A percentile compares a stretch with the other conserved stretches of the same genome.
These are phyloP conservation scores for Gossypium arboreum DNA, from an alignment of 345 rosid genomes.

Conservation along the genomic window DNA sequence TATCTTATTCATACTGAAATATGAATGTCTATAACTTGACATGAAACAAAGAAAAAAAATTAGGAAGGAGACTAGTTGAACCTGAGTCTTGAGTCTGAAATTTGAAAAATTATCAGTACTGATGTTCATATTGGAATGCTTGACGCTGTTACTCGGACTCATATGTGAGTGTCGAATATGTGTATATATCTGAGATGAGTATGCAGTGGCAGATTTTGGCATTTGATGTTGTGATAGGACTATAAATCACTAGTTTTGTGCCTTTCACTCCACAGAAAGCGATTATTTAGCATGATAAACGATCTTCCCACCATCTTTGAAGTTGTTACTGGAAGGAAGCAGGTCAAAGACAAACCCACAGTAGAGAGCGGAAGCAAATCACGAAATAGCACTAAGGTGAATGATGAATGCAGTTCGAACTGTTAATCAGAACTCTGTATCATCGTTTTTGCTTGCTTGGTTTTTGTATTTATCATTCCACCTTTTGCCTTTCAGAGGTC, in stretches of 20 bases:
- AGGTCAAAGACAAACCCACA: constrained; percentile 52
- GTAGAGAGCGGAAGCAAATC: constrained; percentile 70
- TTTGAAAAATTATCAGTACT: not conserved
- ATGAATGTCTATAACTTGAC: not conserved
- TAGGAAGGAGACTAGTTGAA: not conserved
- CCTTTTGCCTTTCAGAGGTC: constrained; percentile 47
- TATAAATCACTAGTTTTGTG: constrained; percentile 2
- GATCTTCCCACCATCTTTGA: constrained; percentile 72
- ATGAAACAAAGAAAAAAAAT: not conserved
- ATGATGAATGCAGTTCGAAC: not conserved
- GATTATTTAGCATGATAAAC: constrained; percentile 64
- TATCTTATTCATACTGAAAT: not conserved
- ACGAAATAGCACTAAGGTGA: constrained; percentile 66
- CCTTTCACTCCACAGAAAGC: constrained; percentile 45
- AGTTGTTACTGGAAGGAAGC: constrained; percentile 57
- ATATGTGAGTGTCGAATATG: not conserved
- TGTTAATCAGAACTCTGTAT: not conserved
- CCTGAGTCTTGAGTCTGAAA: not conserved
- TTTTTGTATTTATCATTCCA: constrained; percentile 5
- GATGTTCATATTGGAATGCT: not conserved
- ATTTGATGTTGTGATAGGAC: not conserved
- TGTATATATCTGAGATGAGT: not conserved
- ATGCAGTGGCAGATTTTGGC: not conserved
- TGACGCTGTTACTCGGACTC: constrained; percentile 24
- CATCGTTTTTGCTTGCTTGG: not conserved